These are phyloP conservation scores for Fomitopsis pinicola DNA, from an alignment of 1,284 basidiomycete genomes.

Conservation along the genomic window DNA sequence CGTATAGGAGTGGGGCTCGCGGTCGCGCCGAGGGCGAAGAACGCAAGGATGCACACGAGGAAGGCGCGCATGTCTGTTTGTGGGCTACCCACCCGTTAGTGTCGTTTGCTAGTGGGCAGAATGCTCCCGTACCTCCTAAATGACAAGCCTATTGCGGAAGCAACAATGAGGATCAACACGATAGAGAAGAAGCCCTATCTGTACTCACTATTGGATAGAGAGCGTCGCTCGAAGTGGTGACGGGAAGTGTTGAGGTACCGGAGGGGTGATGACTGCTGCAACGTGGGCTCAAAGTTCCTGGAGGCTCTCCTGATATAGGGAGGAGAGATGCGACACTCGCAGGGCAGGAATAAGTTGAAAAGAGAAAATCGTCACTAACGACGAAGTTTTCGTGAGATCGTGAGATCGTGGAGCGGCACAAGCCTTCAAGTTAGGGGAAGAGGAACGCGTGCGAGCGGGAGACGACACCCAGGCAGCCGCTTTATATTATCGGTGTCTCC, in stretches of 20 bases:
- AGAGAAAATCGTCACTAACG: not conserved
- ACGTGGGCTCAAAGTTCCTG: not conserved
- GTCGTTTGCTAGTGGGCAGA: not conserved
- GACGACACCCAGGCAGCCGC: not conserved
- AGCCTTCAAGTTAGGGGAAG: no score
- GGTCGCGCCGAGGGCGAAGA: conserved; percentile 4
- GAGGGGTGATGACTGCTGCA: not conserved
- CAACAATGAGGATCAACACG: not conserved
- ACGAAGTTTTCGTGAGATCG: not conserved
- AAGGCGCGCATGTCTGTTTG: conserved; percentile 1
- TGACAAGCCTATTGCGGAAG: not conserved
- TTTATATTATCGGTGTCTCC: not conserved
- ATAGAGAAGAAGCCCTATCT: not conserved
- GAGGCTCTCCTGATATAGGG: not conserved
- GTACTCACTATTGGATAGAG: not conserved
- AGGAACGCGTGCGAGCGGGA: not conserved
- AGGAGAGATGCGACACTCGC: not conserved
- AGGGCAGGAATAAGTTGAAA: not conserved
- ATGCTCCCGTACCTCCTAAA: not conserved
- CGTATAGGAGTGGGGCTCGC: conserved; percentile 1
- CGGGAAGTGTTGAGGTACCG: no score
- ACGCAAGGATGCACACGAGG: conserved; percentile 3
- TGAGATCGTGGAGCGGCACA: not conserved
- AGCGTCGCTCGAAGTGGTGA: not conserved
- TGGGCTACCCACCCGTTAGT: not conserved